Conservation (phyloP, 73 alveolate species). For the Paraurostyla sp. region DNA sequence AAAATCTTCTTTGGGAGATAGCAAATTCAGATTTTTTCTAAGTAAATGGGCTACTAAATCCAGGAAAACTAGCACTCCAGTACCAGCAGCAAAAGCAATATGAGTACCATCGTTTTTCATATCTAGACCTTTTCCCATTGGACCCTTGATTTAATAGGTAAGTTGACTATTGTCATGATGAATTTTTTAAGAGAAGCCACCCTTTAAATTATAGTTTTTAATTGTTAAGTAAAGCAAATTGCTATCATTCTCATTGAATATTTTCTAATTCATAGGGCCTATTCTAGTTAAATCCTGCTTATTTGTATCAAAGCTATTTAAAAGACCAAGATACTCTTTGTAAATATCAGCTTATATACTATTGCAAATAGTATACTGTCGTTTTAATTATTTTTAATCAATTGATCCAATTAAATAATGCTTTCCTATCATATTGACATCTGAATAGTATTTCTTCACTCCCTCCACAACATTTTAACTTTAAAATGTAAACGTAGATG, state of each 20-base stretch:
- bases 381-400: background rate
- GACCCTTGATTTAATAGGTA: constrained; percentile 51
- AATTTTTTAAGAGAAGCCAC: background rate
- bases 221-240: background rate
- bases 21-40: constrained; percentile 4
- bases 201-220: background rate
- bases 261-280: too few relatives aligned
- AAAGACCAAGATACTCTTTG: background rate
- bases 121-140: constrained; percentile 63
- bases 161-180: background rate
- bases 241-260: background rate
- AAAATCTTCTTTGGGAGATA: constrained; percentile 4
- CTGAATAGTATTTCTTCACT: background rate
- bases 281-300: too few relatives aligned
- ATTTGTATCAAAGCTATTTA: background rate
- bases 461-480: background rate
- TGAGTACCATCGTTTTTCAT: constrained; percentile 21
- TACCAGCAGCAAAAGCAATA: constrained; percentile 69
- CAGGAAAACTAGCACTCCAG: constrained; percentile 56
- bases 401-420: background rate
- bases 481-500: background rate
- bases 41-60: constrained; percentile 60
- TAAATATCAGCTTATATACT: background rate
- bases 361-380: constrained; percentile 32
- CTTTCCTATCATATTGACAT: constrained; percentile 26